Conservation (phyloP, 2,329 filamentous ascomycete genomes). For the Rutstroemia sp. region DNA sequence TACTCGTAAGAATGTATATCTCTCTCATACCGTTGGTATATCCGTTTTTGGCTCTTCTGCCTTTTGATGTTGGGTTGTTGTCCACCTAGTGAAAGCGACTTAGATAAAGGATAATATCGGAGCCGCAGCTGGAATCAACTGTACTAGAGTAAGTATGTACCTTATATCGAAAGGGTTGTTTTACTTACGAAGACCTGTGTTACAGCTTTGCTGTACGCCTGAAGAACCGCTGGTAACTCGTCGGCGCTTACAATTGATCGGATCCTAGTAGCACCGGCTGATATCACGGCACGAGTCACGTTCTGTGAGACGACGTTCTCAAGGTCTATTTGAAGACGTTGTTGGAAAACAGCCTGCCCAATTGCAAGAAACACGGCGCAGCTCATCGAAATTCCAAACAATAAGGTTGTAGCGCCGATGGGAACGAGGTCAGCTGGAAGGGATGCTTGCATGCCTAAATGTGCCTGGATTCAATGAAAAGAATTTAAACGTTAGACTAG, state of each 20-base stretch:
- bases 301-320: not conserved
- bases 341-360: constrained; percentile 4
- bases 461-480: not conserved
- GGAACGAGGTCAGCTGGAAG: constrained; percentile 1
- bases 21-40: not conserved
- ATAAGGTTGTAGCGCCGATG: constrained; percentile 1
- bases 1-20: not conserved
- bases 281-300: not conserved
- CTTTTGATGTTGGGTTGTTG: not conserved
- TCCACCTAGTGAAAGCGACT: not conserved
- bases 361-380: constrained; percentile 5
- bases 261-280: not conserved
- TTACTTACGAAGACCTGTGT: constrained; percentile 1
- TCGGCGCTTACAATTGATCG: not conserved
- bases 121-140: not conserved
- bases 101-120: not conserved
- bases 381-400: constrained; percentile 2
- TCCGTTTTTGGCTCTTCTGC: not conserved
- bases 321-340: not conserved
- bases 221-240: not conserved
- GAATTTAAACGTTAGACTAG: not conserved
- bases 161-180: not conserved
- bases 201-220: not conserved
- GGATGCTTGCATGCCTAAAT: constrained; percentile 2
- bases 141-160: not conserved